Base-by-base conservation (phyloP, 495 filamentous ascomycete species). In the Xylaria sp. region DNA sequence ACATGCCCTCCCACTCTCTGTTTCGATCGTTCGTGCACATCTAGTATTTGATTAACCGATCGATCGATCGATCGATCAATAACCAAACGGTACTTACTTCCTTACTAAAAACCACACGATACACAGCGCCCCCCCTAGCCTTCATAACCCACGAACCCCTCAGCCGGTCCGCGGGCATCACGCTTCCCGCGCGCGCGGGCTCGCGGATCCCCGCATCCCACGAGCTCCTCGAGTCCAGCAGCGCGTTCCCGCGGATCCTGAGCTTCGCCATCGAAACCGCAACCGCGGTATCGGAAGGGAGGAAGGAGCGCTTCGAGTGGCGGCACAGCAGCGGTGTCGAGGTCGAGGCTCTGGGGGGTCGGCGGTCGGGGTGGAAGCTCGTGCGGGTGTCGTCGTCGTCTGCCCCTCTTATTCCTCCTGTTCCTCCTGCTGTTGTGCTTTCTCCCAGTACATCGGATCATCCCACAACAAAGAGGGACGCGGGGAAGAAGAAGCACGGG, bases 291-390 rank as follows among this genome's bases (percentile, higher is more conserved):
- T 61, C 48, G 9, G 68, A 12, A n/a, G 24, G 71, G 17, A 11
- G 64, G 46, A 68, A 57, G 24, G 78, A 80, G 67, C 14, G 53
- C 26, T 80, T 80, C 70, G 77, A 78, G 71, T 80, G 79, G 79
- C 72, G 75, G 1, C 74, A 77, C 67, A 69, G 72, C 63, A 31
- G 37, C 44, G 77, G 75, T 15, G 21, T 11, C 4, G 77, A 71
- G 43, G 71, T 79, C n/a, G 65, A 63, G 29, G 59, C 43, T 12
- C 46, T 79, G 2, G 74, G 61, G 35, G 72, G 68, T 0, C 40
- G 44, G 11, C 33, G 67, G 1, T 43, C 53, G 26, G 77, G 77
- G 11, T 79, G 69, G 77, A 78, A 78, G 74, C 70, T 80, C 5
- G 66, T 76, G 17, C 67, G 79, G n/a, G 19, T 76, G 44, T 37